A percentile compares a stretch with the other conserved stretches of the same genome.
Conservation (phyloP, 768 basidiomycete genomes). For the Leccinellum rugosiceps region DNA sequence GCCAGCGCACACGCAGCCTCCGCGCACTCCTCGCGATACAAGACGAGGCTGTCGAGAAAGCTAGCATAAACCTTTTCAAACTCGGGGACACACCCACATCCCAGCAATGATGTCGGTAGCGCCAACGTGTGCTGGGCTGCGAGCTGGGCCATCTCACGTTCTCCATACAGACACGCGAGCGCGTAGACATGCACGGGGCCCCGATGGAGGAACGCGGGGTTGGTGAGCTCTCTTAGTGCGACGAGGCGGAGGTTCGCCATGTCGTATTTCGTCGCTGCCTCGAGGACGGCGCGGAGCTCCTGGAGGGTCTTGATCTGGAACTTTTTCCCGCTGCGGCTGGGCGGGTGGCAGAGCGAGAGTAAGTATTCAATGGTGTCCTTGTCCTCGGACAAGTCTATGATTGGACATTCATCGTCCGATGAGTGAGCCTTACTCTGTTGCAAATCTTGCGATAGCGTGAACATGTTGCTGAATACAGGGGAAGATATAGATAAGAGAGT, state of each 20-base stretch:
- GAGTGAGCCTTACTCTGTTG: not conserved
- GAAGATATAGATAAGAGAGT: conserved; percentile 7
- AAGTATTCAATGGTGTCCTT: conserved; percentile 4
- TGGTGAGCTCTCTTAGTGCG: conserved; percentile 4
- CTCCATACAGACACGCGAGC: conserved; percentile 10
- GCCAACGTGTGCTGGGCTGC: conserved; percentile 10
- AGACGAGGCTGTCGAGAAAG: conserved; percentile 2
- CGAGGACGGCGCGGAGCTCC: conserved; percentile 9
- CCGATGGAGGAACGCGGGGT: not conserved
- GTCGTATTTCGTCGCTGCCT: conserved; percentile 14
- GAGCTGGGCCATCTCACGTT: not conserved
- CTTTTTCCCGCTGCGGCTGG: not conserved
- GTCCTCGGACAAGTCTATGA: conserved; percentile 14
- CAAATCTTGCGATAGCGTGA: conserved; percentile 13
- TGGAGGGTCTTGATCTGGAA: not conserved
- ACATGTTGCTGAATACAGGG: conserved; percentile 14
- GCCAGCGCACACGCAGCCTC: not conserved
- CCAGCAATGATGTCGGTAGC: not conserved
- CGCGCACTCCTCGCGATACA: conserved; percentile 8
- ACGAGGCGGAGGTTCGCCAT: conserved; percentile 5
- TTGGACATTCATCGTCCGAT: not conserved
- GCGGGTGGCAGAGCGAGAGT: conserved; percentile 11
- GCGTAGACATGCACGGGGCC: conserved; percentile 10
- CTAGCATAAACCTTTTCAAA: conserved; percentile 11
- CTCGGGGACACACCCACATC: not conserved